phyloP scores from a whole-genome alignment of 257 asterid species.

The Craterostigma plantagineum region DNA sequence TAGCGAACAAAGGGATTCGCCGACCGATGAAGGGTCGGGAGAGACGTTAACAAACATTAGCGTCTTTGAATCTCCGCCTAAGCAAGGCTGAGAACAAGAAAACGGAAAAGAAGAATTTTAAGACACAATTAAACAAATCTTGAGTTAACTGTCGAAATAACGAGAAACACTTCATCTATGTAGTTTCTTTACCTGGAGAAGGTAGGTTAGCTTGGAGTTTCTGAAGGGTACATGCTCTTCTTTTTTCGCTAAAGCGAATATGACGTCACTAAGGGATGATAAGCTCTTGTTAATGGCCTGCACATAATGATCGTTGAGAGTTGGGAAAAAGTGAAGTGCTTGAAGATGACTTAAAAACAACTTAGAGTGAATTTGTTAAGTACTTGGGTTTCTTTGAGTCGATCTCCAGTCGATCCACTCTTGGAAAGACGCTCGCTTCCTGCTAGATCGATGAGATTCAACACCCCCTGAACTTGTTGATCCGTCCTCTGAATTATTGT shows the following conservation, averaged over 20 bases:
- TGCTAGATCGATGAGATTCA: constrained; percentile 87
- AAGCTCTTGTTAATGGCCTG: constrained; percentile 93
- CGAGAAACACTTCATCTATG: too few relatives aligned
- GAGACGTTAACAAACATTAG: constrained; percentile 87
- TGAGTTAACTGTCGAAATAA: neutral
- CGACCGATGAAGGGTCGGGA: constrained; percentile 63
- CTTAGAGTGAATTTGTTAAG: constrained; percentile 4
- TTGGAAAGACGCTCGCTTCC: constrained; percentile 96
- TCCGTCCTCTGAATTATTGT: constrained; percentile 51
- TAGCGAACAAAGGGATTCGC: constrained; percentile 92
- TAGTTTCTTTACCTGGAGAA: constrained; percentile 99
- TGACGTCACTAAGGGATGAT: constrained; percentile 89
- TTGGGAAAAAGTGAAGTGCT: too few relatives aligned
- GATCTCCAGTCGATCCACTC: constrained; percentile 89
- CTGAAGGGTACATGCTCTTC: constrained; percentile 91
- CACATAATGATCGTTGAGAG: neutral
- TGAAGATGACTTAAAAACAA: neutral
- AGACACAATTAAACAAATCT: neutral
- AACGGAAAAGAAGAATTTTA: neutral
- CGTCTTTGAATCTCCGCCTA: constrained; percentile 93
- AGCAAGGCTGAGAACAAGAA: constrained; percentile 54
- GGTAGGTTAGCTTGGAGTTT: constrained; percentile 92
- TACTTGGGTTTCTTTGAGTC: constrained; percentile 95
- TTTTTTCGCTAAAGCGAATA: constrained; percentile 83
- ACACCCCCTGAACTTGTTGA: constrained; percentile 84